Evolutionary conservation across 2,329 filamentous ascomycete species (phyloP).

Genomic region (Ustulina deusta): DNA sequence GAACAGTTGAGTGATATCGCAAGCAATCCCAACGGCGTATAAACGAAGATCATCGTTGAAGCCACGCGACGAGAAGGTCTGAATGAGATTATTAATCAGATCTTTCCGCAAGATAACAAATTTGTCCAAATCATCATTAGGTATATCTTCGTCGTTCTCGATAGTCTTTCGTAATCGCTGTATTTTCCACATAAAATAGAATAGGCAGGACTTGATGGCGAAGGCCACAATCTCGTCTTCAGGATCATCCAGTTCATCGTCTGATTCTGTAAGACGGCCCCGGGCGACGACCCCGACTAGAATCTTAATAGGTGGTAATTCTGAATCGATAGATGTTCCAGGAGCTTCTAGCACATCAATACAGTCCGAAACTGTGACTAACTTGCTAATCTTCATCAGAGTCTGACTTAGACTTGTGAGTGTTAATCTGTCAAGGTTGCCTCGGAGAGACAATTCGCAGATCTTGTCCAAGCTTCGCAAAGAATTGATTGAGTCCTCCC

Average conservation of each 20-base stretch:
- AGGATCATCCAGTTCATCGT: slow-evolving; percentile 77
- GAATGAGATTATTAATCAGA: slow-evolving; percentile 73
- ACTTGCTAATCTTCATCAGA: slow-evolving; percentile 81
- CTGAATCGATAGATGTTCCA: slow-evolving; percentile 61
- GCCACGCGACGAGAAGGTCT: slow-evolving; percentile 74
- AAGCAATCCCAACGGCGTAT: slow-evolving; percentile 78
- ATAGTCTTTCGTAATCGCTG: slow-evolving; percentile 69
- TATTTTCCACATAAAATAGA: slow-evolving; percentile 97
- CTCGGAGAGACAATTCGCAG: slow-evolving; percentile 77
- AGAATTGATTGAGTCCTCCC: slow-evolving; percentile 84
- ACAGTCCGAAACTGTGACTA: slow-evolving; percentile 83
- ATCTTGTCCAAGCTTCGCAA: slow-evolving; percentile 78
- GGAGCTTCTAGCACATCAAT: slow-evolving; percentile 77
- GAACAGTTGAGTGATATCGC: slow-evolving; percentile 86
- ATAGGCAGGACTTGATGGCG: slow-evolving; percentile 80
- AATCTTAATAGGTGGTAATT: slow-evolving; percentile 71
- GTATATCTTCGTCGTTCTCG: slow-evolving; percentile 65
- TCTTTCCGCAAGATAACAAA: slow-evolving; percentile 67
- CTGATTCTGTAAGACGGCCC: slow-evolving; percentile 75
- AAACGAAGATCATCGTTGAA: slow-evolving; percentile 83
- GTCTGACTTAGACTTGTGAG: slow-evolving; percentile 79
- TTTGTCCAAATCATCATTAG: slow-evolving; percentile 69
- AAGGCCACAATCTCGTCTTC: slow-evolving; percentile 84
- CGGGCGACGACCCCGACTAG: slow-evolving; percentile 79
- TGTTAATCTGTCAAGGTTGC: slow-evolving; percentile 72